A percentile compares a stretch with the other conserved stretches of the same genome.
Conservation (phyloP, 2,329 filamentous ascomycete genomes). For the Fusarium avenaceum region DNA sequence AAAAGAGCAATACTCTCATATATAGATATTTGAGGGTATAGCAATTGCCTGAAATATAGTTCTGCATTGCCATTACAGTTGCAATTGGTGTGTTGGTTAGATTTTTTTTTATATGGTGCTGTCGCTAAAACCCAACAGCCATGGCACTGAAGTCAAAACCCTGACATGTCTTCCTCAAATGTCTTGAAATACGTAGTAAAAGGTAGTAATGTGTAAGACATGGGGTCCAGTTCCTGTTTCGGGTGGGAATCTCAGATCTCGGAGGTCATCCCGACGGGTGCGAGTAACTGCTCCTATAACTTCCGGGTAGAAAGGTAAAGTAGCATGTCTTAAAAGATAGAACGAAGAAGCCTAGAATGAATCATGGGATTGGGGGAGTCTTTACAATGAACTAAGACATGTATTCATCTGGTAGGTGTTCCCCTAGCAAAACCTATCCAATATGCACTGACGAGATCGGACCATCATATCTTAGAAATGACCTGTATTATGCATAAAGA, state of each 20-base stretch:
- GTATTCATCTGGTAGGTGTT: background rate
- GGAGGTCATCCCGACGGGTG: conserved; percentile 13
- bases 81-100: no score
- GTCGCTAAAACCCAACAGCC: background rate
- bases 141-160: background rate
- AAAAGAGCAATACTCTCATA: no score
- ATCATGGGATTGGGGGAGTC: accelerated
- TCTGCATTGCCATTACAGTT: no score
- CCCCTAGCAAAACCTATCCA: background rate
- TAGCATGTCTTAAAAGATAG: background rate
- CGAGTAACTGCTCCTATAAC: conserved; percentile 15
- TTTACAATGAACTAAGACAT: background rate
- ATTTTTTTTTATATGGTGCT: no score
- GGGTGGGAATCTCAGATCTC: conserved; percentile 38
- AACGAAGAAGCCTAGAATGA: accelerated
- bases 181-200: background rate
- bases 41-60: no score
- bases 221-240: conserved; percentile 28
- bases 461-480: background rate
- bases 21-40: no score
- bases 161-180: background rate
- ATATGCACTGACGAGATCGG: background rate
- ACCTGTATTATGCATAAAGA: conserved; percentile 4
- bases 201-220: conserved; percentile 25
- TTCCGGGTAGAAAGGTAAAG: background rate